Evolutionary conservation across 345 rosid genomes (phyloP).

Genomic region (Salix koriyanagi): DNA sequence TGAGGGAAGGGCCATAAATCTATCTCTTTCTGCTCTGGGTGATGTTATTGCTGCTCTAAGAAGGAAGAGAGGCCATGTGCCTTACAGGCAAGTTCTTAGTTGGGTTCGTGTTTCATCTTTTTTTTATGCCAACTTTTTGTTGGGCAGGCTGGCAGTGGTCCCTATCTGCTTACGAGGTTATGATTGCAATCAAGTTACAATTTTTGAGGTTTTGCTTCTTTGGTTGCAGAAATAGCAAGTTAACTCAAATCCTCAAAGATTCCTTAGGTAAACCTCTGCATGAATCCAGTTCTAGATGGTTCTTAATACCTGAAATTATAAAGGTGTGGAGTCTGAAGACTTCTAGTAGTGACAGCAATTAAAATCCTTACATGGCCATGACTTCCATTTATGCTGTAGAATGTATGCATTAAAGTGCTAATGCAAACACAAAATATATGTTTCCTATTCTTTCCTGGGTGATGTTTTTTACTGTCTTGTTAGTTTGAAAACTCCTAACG

Average conservation of each 20-base stretch:
- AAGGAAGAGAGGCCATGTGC: constrained; percentile 83
- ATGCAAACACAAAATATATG: not conserved
- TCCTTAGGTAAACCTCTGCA: constrained; percentile 57
- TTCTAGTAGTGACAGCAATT: not conserved
- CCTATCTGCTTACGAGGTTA: not conserved
- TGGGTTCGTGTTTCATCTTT: constrained; percentile 12
- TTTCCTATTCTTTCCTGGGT: not conserved
- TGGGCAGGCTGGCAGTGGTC: constrained; percentile 6
- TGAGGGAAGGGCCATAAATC: constrained; percentile 86
- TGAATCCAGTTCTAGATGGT: not conserved
- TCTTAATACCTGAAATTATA: too few relatives aligned
- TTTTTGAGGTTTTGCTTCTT: constrained; percentile 21
- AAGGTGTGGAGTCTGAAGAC: too few relatives aligned
- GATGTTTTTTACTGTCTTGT: not conserved
- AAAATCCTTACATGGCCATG: not conserved
- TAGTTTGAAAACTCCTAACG: not conserved
- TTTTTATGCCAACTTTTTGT: not conserved
- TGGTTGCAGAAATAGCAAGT: constrained; percentile 91
- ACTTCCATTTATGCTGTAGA: not conserved
- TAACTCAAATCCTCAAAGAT: constrained; percentile 94
- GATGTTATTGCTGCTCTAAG: constrained; percentile 90
- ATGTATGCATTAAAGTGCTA: not conserved
- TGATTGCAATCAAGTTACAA: constrained; percentile 2
- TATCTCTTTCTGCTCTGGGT: constrained; percentile 89
- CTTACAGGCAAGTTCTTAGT: constrained; percentile 68